Percentiles rank a stretch among this genome's conserved stretches.
These are phyloP conservation scores for Candida endomychidarum DNA, from an alignment of 805 yeast genomes.

Conservation along the genomic window DNA sequence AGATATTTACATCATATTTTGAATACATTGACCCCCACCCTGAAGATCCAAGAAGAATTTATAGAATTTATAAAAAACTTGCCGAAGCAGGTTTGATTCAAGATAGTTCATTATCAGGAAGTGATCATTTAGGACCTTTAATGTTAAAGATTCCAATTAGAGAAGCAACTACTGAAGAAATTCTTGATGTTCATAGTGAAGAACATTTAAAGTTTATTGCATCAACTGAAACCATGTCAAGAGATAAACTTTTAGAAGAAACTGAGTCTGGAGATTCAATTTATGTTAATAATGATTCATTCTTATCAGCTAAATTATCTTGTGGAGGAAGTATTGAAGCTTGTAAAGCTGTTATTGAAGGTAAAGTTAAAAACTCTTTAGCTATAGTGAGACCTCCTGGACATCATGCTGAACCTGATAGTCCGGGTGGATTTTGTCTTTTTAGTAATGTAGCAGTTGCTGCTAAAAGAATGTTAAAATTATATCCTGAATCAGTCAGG, in stretches of 20 bases:
- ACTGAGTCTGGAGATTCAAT: slow-evolving; percentile 94
- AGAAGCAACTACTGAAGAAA: slow-evolving; percentile 85
- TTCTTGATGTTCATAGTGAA: slow-evolving; percentile 78
- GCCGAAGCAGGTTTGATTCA: slow-evolving; percentile 91
- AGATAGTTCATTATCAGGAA: slow-evolving; percentile 73
- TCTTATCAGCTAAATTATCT: slow-evolving; percentile 80
- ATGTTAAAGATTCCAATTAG: slow-evolving; percentile 90
- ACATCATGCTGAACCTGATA: slow-evolving; percentile 97
- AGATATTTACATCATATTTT: slow-evolving; percentile 84
- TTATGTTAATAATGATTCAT: slow-evolving; percentile 89
- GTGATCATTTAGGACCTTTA: slow-evolving; percentile 75
- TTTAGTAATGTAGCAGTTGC: slow-evolving; percentile 98
- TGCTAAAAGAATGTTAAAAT: slow-evolving; percentile 75
- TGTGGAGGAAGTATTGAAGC: slow-evolving; percentile 99
- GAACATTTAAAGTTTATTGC: slow-evolving; percentile 76
- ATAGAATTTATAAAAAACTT: slow-evolving; percentile 85
- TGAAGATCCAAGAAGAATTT: slow-evolving; percentile 95
- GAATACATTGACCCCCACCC: slow-evolving; percentile 99
- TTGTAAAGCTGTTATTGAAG: slow-evolving; percentile 92
- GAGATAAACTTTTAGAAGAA: slow-evolving; percentile 72
- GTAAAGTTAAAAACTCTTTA: slow-evolving; percentile 82
- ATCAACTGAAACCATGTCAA: slow-evolving; percentile 73
- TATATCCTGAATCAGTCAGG: slow-evolving; percentile 86
- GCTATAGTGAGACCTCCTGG: slow-evolving; percentile 99
- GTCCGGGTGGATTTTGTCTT: slow-evolving; percentile 96